phyloP scores from a whole-genome alignment of 73 alveolate genomes.

The Paramecium primaurelia region DNA sequence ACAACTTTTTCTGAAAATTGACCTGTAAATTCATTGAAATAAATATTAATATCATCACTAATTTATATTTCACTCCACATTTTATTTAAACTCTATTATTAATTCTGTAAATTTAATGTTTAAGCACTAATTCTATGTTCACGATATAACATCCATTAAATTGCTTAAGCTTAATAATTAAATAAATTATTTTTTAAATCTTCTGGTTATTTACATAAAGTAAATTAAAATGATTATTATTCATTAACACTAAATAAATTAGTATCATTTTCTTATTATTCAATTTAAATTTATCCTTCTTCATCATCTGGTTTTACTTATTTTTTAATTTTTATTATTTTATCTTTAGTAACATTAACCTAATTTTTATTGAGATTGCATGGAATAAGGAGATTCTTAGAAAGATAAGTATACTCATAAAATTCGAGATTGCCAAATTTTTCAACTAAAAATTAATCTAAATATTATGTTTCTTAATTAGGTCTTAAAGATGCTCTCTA shows the following conservation, averaged over 20 bases:
- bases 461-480: background rate
- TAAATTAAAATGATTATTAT: conserved; percentile 5
- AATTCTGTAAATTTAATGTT: background rate
- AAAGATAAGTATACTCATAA: background rate
- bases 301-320: background rate
- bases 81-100: background rate
- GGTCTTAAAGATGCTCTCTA: background rate
- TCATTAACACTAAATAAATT: conserved; percentile 23
- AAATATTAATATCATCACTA: background rate
- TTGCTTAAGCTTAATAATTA: conserved; percentile 24
- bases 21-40: conserved; percentile 52
- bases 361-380: background rate
- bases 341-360: background rate
- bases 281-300: background rate
- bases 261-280: background rate
- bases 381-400: background rate
- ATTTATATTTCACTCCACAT: conserved; percentile 47
- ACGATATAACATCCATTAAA: conserved; percentile 57
- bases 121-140: conserved; percentile 27
- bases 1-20: background rate
- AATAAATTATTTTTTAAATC: background rate
- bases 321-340: background rate
- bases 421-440: background rate
- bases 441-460: background rate
- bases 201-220: background rate